Conservation (phyloP, 192 early-diverging fungal species). For the Obelidium mucronatum region DNA sequence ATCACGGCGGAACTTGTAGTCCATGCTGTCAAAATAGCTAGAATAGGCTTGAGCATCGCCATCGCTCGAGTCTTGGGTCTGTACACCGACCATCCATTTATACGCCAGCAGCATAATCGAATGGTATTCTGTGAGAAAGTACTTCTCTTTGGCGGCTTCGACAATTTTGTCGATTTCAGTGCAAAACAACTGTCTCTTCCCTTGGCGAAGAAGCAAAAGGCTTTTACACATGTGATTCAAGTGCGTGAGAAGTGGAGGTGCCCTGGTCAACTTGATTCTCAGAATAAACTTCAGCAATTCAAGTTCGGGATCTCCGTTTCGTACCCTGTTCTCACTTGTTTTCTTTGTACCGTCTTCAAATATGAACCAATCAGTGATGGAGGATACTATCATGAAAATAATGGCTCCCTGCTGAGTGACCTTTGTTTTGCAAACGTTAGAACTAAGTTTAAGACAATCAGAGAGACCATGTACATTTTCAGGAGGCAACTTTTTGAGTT, state of each 20-base stretch:
- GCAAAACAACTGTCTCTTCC: slow-evolving; percentile 2
- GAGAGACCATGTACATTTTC: no score
- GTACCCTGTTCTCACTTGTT: neutral
- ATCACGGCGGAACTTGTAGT: slow-evolving; percentile 30
- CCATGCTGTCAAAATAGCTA: slow-evolving; percentile 36
- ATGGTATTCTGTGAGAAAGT: slow-evolving; percentile 11
- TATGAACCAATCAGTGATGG: slow-evolving; percentile 27
- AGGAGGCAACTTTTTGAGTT: neutral
- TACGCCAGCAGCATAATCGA: slow-evolving; percentile 5
- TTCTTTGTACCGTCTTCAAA: slow-evolving; percentile 1
- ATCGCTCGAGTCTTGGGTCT: neutral
- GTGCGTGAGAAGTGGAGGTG: neutral
- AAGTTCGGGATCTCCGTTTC: neutral
- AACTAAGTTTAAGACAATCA: no score
- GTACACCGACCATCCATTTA: slow-evolving; percentile 17
- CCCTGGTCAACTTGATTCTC: neutral
- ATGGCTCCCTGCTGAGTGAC: slow-evolving; percentile 3
- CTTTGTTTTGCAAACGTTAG: no score
- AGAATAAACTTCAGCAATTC: neutral
- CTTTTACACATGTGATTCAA: neutral
- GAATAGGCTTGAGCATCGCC: slow-evolving; percentile 9
- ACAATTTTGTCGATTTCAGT: slow-evolving; percentile 8
- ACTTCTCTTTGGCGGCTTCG: neutral
- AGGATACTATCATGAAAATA: neutral
- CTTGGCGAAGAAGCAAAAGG: slow-evolving; percentile 5